Percentiles rank a stretch among this genome's conserved stretches.
phyloP scores from a whole-genome alignment of 768 basidiomycete genomes.

The Suillus lakei region DNA sequence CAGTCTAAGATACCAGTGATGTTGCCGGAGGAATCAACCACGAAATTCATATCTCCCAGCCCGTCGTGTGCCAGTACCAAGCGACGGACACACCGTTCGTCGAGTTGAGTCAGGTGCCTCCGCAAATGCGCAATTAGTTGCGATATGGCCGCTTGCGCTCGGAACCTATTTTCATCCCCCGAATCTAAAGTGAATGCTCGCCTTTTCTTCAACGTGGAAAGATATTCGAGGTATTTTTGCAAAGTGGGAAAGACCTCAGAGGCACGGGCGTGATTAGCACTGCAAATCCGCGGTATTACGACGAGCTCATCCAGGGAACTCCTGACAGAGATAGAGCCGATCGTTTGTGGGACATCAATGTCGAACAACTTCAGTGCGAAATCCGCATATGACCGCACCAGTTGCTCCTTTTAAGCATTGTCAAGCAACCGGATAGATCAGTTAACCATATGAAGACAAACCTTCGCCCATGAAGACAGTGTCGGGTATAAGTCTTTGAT shows the following conservation, averaged over 20 bases:
- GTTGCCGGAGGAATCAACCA: conserved; percentile 18
- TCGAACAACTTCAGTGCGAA: conserved; percentile 12
- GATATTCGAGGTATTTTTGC: conserved; percentile 10
- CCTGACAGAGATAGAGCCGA: conserved; percentile 2
- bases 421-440: neutral
- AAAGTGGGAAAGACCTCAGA: conserved; percentile 6
- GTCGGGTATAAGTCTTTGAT: conserved; percentile 1
- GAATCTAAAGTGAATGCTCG: conserved; percentile 7
- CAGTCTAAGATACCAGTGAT: conserved; percentile 28
- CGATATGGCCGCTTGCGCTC: conserved; percentile 12
- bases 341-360: conserved; percentile 12
- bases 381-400: conserved; percentile 17
- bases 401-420: conserved; percentile 10
- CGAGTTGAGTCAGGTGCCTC: neutral
- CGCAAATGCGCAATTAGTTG: conserved; percentile 8
- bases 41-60: conserved; percentile 16
- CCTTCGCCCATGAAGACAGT: conserved; percentile 8
- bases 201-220: conserved; percentile 2
- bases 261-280: neutral
- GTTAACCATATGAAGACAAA: conserved; percentile 3
- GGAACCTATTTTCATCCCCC: conserved; percentile 10
- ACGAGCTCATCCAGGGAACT: neutral
- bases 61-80: conserved; percentile 24
- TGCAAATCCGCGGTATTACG: conserved; percentile 9
- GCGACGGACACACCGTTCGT: conserved; percentile 10